These are phyloP conservation scores for Chaetomium fimeti DNA, from an alignment of 495 filamentous ascomycete genomes.

Conservation along the genomic window DNA sequence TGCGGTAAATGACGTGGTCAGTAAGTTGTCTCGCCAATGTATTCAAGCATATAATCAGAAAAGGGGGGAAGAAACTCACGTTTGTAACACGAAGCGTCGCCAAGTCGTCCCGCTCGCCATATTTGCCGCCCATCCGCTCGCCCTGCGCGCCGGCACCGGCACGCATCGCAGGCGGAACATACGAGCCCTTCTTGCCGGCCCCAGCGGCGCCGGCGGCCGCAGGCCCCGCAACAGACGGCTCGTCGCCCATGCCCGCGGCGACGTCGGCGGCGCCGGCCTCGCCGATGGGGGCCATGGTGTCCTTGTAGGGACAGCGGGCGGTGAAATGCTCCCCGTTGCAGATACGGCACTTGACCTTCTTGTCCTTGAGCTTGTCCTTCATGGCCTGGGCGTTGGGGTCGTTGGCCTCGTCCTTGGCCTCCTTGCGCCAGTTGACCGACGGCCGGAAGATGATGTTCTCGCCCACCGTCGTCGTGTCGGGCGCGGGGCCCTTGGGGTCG, in stretches of 20 bases:
- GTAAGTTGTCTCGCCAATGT: conserved; percentile 15
- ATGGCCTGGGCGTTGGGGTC: conserved; percentile 75
- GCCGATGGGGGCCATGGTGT: conserved; percentile 61
- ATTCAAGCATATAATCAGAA: conserved; percentile 28
- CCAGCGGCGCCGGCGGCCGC: conserved; percentile 55
- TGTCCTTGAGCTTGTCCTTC: conserved; percentile 93
- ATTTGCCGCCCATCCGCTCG: conserved; percentile 90
- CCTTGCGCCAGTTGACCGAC: conserved; percentile 83
- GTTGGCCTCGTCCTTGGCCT: conserved; percentile 73
- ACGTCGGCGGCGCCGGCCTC: conserved; percentile 53
- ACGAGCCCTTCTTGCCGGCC: conserved; percentile 70
- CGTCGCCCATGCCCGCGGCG: conserved; percentile 55
- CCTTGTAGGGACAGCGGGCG: conserved; percentile 74
- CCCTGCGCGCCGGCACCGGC: conserved; percentile 65
- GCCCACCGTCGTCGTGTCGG: conserved; percentile 87
- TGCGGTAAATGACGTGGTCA: conserved; percentile 38
- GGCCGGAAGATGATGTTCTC: conserved; percentile 98
- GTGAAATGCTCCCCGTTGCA: conserved; percentile 99
- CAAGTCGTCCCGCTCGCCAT: conserved; percentile 87
- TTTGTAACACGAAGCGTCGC: conserved; percentile 96
- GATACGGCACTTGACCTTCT: conserved; percentile 99
- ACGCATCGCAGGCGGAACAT: conserved; percentile 89
- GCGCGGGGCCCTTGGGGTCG: conserved; percentile 68
- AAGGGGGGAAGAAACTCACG: conserved; percentile 60
- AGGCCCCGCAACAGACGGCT: conserved; percentile 38